These are phyloP conservation scores for Klebsormidium nitens DNA, from an alignment of 139 green algal species.

Conservation along the genomic window DNA sequence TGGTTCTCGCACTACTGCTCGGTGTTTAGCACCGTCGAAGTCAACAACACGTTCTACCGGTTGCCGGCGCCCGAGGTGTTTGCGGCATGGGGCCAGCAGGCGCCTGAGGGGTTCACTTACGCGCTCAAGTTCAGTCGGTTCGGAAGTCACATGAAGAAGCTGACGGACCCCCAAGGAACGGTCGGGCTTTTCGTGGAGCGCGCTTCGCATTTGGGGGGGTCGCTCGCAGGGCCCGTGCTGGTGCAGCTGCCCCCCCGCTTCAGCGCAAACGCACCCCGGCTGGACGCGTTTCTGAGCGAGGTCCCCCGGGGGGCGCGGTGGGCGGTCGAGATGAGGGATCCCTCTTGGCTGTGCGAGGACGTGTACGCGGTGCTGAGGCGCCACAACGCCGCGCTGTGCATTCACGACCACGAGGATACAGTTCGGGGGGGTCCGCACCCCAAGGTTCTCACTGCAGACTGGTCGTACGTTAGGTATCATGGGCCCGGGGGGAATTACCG, in stretches of 20 bases:
- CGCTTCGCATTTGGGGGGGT: background rate
- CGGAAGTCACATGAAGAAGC: slow-evolving; percentile 6
- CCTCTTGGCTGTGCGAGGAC: no score
- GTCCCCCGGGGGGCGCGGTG: no score
- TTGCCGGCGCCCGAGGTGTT: background rate
- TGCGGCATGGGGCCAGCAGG: background rate
- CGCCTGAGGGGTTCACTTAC: background rate
- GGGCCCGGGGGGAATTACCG: background rate
- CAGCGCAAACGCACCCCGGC: no score
- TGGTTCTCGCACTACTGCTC: slow-evolving; percentile 1
- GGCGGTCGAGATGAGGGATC: no score
- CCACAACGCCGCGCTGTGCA: no score
- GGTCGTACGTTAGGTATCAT: slow-evolving; percentile 3
- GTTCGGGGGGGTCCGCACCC: no score
- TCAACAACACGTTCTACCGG: slow-evolving; percentile 13
- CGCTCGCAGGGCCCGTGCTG: no score
- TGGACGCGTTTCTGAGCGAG: no score
- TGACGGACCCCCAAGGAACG: background rate
- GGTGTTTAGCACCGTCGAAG: slow-evolving; percentile 10
- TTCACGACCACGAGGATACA: no score
- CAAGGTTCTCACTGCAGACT: slow-evolving; percentile 1
- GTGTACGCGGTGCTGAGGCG: no score
- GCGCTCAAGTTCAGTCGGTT: background rate
- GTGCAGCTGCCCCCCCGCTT: no score
- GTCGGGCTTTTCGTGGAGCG: background rate